These are phyloP conservation scores for Fusarium humuli DNA, from an alignment of 2,329 filamentous ascomycete species.

Conservation along the genomic window DNA sequence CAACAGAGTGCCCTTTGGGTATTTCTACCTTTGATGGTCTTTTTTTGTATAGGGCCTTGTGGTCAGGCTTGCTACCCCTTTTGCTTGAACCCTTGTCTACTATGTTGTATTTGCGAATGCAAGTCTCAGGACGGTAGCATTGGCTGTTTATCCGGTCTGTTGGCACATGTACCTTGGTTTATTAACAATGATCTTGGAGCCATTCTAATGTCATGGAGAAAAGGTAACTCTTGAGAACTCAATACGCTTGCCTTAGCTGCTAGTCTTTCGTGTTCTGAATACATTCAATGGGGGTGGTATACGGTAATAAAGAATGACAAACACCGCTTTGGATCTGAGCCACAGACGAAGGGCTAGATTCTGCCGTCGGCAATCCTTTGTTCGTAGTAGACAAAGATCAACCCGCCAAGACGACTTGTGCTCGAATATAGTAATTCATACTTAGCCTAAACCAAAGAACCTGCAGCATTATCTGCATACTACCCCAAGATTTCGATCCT, in stretches of 20 bases:
- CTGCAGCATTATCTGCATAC: not conserved
- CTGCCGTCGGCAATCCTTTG: not conserved
- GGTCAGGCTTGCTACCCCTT: not conserved
- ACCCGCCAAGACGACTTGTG: not conserved
- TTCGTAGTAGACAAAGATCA: not conserved
- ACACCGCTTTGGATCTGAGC: too few species aligned
- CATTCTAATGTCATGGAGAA: not conserved
- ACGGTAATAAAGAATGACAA: not conserved
- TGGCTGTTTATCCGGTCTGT: not conserved
- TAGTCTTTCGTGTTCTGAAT: not conserved
- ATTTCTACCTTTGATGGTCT: not conserved
- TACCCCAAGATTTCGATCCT: not conserved
- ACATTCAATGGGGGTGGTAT: not conserved
- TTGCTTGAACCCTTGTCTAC: not conserved
- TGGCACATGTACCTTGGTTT: too few species aligned
- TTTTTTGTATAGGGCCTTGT: not conserved
- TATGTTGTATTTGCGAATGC: not conserved
- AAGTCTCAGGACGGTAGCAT: not conserved
- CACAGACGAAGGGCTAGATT: too few species aligned
- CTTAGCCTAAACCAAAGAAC: not conserved
- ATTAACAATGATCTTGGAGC: not conserved
- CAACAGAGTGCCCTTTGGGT: not conserved
- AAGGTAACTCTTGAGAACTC: not conserved
- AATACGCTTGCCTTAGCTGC: not conserved
- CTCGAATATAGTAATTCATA: not conserved